phyloP scores from a whole-genome alignment of 1,139 yeast genomes.

The Taphrina communis region DNA sequence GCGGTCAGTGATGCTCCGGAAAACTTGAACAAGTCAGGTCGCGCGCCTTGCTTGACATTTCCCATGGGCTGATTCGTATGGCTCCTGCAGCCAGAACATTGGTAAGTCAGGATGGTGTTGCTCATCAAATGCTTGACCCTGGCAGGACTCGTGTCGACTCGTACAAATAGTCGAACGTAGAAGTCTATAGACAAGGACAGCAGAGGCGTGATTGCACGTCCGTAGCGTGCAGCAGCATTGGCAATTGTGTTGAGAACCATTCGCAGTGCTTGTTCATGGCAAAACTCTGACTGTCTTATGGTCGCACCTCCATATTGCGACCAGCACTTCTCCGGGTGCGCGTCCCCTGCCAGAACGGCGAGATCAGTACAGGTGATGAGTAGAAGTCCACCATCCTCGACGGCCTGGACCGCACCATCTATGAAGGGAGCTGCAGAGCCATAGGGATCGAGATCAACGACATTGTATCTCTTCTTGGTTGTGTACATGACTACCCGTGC shows the following conservation, averaged over 20 bases:
- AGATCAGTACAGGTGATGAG: slow-evolving; percentile 95
- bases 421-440: slow-evolving; percentile 96
- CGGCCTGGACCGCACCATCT: slow-evolving; percentile 83
- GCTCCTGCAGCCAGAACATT: slow-evolving; percentile 88
- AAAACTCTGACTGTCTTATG: slow-evolving; percentile 71
- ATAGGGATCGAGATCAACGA: slow-evolving; percentile 93
- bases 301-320: slow-evolving; percentile 94
- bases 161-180: slow-evolving; percentile 82
- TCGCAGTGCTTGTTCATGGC: slow-evolving; percentile 88
- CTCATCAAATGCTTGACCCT: slow-evolving; percentile 70
- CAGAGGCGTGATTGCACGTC: slow-evolving; percentile 83
- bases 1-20: slow-evolving; percentile 53
- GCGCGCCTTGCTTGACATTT: slow-evolving; percentile 54
- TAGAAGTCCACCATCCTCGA: slow-evolving; percentile 80
- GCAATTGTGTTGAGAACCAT: slow-evolving; percentile 78
- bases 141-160: slow-evolving; percentile 76
- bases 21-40: slow-evolving; percentile 46
- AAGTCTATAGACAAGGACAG: slow-evolving; percentile 86
- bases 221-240: slow-evolving; percentile 85
- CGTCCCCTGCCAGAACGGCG: slow-evolving; percentile 92
- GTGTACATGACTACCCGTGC: slow-evolving; percentile 82
- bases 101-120: slow-evolving; percentile 74
- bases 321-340: slow-evolving; percentile 95
- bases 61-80: slow-evolving; percentile 77
- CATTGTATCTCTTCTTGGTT: slow-evolving; percentile 63